A percentile compares a stretch with the other conserved stretches of the same genome.
Evolutionary conservation across 2,329 filamentous ascomycete genomes (phyloP).

Genomic region (Microdochium paspali): DNA sequence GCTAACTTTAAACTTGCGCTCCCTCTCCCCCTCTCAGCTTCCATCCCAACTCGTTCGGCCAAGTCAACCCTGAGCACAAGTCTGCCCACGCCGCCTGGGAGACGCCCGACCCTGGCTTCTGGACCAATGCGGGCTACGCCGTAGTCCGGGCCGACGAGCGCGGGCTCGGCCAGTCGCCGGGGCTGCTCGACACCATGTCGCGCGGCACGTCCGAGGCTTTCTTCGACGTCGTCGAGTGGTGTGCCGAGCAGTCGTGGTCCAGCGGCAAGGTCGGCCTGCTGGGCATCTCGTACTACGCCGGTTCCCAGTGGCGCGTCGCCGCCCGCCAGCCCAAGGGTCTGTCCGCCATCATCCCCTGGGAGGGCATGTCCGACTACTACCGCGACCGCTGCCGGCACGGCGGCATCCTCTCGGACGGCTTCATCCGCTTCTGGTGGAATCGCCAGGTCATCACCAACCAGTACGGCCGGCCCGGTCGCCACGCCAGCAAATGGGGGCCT

Average conservation of each 20-base stretch:
- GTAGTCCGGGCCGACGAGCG: constrained; percentile 43
- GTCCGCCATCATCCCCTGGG: constrained; percentile 38
- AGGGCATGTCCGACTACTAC: constrained; percentile 46
- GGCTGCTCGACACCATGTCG: constrained; percentile 39
- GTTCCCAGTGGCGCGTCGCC: constrained; percentile 38
- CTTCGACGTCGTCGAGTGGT: constrained; percentile 40
- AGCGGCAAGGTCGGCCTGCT: constrained; percentile 37
- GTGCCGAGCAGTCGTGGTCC: constrained; percentile 34
- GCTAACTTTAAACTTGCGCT: no score
- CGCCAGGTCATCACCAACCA: constrained; percentile 59
- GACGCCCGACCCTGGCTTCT: constrained; percentile 47
- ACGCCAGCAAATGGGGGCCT: constrained; percentile 5
- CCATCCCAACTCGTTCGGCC: constrained; percentile 27
- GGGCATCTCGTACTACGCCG: constrained; percentile 38
- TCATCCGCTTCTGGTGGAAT: constrained; percentile 59
- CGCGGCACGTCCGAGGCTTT: constrained; percentile 35
- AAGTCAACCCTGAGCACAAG: constrained; percentile 44
- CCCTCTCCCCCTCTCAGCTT: constrained; percentile 25
- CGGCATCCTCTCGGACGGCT: constrained; percentile 48
- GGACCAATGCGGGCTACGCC: constrained; percentile 44
- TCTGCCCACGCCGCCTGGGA: constrained; percentile 49
- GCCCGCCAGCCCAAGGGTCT: constrained; percentile 34
- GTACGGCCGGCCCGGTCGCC: constrained; percentile 41
- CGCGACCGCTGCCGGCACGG: constrained; percentile 51
- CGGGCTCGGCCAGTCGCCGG: constrained; percentile 36